Evolutionary conservation across 1,284 basidiomycete genomes (phyloP).

Genomic region (Fomitiporia mediterranea): DNA sequence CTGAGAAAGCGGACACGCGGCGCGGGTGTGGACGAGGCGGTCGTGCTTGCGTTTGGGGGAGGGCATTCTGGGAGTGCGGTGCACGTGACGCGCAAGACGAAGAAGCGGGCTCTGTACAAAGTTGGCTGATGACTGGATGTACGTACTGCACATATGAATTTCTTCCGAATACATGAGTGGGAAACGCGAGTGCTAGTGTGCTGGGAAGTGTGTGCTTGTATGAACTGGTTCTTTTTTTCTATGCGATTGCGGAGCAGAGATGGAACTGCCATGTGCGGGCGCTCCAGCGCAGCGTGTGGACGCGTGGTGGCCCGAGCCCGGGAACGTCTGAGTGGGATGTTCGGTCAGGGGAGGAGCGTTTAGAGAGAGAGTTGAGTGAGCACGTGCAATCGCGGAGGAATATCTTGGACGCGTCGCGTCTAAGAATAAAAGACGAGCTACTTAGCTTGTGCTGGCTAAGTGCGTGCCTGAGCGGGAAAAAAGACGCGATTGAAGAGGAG

Average conservation of each 20-base stretch:
- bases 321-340: no score
- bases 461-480: neutral
- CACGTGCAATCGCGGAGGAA: neutral
- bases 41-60: constrained; percentile 80
- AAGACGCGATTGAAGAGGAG: neutral
- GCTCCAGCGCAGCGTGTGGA: no score
- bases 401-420: neutral
- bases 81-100: constrained; percentile 80
- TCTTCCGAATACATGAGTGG: constrained; percentile 12
- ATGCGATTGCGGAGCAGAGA: neutral
- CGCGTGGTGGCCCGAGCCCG: no score
- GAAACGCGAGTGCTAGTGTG: no score
- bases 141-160: constrained; percentile 3
- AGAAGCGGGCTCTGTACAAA: constrained; percentile 81
- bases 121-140: constrained; percentile 71
- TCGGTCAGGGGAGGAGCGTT: no score
- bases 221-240: neutral
- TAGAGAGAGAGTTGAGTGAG: no score
- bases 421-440: neutral
- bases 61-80: constrained; percentile 67
- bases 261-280: no score
- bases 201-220: no score
- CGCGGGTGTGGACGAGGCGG: constrained; percentile 70
- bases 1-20: constrained; percentile 67
- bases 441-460: no score